phyloP scores from a whole-genome alignment of 1,284 basidiomycete species.

The Anthracocystis setariae region DNA sequence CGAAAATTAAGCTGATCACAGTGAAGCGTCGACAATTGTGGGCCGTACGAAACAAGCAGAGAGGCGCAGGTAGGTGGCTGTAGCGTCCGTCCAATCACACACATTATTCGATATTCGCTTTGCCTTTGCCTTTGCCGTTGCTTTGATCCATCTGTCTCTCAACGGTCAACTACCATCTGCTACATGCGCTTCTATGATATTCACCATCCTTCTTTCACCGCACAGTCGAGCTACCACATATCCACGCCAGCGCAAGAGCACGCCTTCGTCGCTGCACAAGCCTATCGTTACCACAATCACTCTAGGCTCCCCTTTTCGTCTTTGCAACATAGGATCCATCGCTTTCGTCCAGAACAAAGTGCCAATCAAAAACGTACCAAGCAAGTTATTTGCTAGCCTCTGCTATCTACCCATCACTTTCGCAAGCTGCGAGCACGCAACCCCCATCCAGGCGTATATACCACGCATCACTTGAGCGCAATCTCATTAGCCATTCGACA shows the following conservation, averaged over 20 bases:
- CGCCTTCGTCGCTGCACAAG: neutral
- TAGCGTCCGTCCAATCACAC: slow-evolving; percentile 4
- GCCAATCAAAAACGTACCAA: too few species aligned
- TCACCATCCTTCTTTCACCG: neutral
- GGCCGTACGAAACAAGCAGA: slow-evolving; percentile 38
- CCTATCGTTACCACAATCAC: neutral
- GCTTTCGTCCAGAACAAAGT: too few species aligned
- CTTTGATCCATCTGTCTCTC: neutral
- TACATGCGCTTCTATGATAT: neutral
- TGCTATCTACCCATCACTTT: too few species aligned
- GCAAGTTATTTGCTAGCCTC: too few species aligned
- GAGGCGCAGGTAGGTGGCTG: neutral
- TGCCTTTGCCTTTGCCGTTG: too few species aligned
- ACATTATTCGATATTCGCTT: too few species aligned
- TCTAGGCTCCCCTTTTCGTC: too few species aligned
- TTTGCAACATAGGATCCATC: too few species aligned
- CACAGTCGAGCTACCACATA: neutral
- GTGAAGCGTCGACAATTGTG: neutral
- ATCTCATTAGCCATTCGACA: slow-evolving; percentile 11
- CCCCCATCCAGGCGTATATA: neutral
- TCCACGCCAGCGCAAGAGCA: neutral
- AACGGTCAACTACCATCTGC: neutral
- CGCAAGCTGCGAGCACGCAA: too few species aligned
- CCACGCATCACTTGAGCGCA: too few species aligned
- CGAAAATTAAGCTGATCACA: slow-evolving; percentile 2